These are phyloP conservation scores for Monosporascus sp. DNA, from an alignment of 2,329 filamentous ascomycete genomes.

Conservation along the genomic window DNA sequence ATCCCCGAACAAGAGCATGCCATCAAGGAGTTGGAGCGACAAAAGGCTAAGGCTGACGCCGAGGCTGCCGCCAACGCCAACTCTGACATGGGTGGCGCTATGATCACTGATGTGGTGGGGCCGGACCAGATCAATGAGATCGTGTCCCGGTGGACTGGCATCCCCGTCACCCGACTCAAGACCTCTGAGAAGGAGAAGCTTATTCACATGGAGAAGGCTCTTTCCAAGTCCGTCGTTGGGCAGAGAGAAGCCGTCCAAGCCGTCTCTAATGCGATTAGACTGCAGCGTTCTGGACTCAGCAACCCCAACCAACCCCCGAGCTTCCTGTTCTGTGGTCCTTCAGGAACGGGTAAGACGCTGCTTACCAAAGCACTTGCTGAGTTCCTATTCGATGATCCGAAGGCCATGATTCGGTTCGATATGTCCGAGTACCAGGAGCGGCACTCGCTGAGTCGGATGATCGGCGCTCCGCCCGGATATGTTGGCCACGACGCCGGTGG, in stretches of 20 bases:
- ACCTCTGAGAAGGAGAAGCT: conserved; percentile 98
- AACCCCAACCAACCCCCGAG: conserved; percentile 97
- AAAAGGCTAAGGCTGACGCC: conserved; percentile 72
- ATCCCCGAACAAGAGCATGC: conserved; percentile 83
- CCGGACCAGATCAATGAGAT: conserved; percentile 99
- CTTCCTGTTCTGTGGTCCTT: conserved; percentile 98
- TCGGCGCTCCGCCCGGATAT: conserved; percentile 93
- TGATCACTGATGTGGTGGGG: conserved; percentile 89
- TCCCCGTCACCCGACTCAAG: conserved; percentile 88
- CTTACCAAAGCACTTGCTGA: conserved; percentile 95
- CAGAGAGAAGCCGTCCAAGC: conserved; percentile 90
- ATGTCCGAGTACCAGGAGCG: conserved; percentile 99
- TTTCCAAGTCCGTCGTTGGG: conserved; percentile 80
- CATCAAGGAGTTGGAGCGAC: conserved; percentile 75
- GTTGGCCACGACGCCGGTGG: conserved; percentile 95
- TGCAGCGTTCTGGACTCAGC: conserved; percentile 87
- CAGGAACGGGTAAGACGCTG: conserved; percentile 95
- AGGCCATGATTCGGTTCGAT: conserved; percentile 97
- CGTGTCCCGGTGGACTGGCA: conserved; percentile 95
- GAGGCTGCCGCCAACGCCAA: conserved; percentile 63
- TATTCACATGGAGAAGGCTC: conserved; percentile 89
- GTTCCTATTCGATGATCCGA: conserved; percentile 95
- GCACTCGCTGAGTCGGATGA: conserved; percentile 93
- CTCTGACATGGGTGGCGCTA: conserved; percentile 58
- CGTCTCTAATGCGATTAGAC: conserved; percentile 91